Percentiles rank a stretch among this genome's conserved stretches.
Conservation (phyloP, 768 basidiomycete species). For the Mycena crocata region DNA sequence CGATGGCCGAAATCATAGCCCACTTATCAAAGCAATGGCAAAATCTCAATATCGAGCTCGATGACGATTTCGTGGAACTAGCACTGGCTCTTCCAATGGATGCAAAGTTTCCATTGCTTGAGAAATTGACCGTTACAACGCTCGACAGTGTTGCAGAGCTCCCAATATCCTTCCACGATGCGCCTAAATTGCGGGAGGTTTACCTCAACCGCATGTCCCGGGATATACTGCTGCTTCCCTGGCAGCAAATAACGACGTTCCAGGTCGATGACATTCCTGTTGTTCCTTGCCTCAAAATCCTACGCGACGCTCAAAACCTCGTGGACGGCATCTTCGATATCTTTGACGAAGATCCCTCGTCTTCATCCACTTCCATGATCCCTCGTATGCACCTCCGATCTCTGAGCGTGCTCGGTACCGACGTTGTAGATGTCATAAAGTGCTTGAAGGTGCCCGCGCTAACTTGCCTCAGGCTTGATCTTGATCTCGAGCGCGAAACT, state of each 20-base stretch:
- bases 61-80: neutral
- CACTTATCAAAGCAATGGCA: neutral
- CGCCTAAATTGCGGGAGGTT: slow-evolving; percentile 6
- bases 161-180: neutral
- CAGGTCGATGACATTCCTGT: neutral
- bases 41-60: neutral
- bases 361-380: neutral
- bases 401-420: neutral
- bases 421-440: neutral
- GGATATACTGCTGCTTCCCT: neutral
- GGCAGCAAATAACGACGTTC: neutral
- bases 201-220: neutral
- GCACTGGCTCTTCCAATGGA: neutral
- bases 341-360: neutral
- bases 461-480: neutral
- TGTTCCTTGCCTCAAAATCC: neutral
- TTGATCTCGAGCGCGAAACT: neutral
- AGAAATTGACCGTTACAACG: neutral
- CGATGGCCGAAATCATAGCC: neutral
- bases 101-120: neutral
- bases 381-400: neutral
- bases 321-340: neutral
- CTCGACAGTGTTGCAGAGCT: neutral
- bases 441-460: slow-evolving; percentile 6
- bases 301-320: neutral